Conservation (phyloP, 805 yeast genomes). For the Saturnispora dispora region DNA sequence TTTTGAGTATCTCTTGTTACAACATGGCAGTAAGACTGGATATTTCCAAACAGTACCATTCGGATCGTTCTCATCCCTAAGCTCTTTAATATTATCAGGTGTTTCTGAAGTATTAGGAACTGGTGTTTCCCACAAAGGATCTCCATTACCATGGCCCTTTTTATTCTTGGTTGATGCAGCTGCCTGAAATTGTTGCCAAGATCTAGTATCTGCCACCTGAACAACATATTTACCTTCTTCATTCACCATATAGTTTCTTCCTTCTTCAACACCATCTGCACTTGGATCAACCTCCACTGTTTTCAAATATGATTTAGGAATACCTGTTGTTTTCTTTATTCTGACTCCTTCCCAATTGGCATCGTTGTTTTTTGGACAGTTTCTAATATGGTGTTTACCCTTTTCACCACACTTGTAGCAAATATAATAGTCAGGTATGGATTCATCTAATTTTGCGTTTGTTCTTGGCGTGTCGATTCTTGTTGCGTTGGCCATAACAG, state of each 20-base stretch:
- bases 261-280: constrained; percentile 38
- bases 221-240: constrained; percentile 94
- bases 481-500: constrained; percentile 76
- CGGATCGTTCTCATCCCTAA: constrained; percentile 54
- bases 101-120: constrained; percentile 14
- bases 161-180: not conserved
- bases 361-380: constrained; percentile 90
- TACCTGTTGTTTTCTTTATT: constrained; percentile 91
- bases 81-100: constrained; percentile 47
- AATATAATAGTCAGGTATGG: constrained; percentile 92
- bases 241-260: constrained; percentile 56
- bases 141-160: constrained; percentile 34
- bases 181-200: constrained; percentile 77
- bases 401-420: constrained; percentile 95
- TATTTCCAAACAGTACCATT: constrained; percentile 51
- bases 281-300: constrained; percentile 66
- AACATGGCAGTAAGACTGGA: constrained; percentile 80
- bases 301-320: constrained; percentile 85
- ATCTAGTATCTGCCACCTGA: constrained; percentile 86
- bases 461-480: constrained; percentile 38
- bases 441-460: constrained; percentile 45
- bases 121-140: constrained; percentile 6
- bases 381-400: constrained; percentile 87
- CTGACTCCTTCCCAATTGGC: constrained; percentile 91
- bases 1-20: constrained; percentile 44